Conservation (phyloP, 1,284 basidiomycete genomes). For the Omphalotus olearius region DNA sequence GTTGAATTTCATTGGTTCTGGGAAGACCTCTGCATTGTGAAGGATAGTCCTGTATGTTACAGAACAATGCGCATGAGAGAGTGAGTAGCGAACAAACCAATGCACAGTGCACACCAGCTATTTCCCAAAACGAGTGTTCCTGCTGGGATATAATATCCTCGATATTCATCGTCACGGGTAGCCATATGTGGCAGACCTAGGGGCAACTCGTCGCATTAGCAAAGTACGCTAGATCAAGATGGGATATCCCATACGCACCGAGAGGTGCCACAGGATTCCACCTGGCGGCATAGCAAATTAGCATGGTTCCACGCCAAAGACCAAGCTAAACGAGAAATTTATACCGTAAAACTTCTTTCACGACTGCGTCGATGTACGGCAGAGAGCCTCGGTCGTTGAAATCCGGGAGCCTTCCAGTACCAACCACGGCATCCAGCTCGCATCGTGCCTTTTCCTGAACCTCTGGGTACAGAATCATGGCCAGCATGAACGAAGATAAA, state of each 20-base stretch:
- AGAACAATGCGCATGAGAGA: neutral
- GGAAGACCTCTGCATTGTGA: conserved; percentile 12
- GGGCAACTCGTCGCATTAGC: conserved; percentile 6
- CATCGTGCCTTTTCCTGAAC: conserved; percentile 23
- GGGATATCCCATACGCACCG: no score
- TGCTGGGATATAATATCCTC: conserved; percentile 35
- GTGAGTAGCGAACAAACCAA: neutral
- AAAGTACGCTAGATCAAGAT: no score
- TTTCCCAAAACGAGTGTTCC: conserved; percentile 35
- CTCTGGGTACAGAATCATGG: conserved; percentile 42
- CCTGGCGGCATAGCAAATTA: neutral
- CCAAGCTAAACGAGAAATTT: neutral
- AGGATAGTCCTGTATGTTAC: conserved; percentile 13
- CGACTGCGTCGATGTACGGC: conserved; percentile 13
- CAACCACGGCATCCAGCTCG: conserved; percentile 12
- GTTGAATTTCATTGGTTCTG: conserved; percentile 13
- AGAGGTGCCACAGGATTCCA: conserved; percentile 37
- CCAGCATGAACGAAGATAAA: conserved; percentile 43
- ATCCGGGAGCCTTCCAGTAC: conserved; percentile 11
- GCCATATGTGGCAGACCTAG: conserved; percentile 41
- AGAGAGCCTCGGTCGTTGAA: conserved; percentile 10
- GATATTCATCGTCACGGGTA: conserved; percentile 31
- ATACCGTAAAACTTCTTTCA: conserved; percentile 14
- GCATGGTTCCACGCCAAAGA: neutral
- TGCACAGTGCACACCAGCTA: conserved; percentile 29